phyloP scores from a whole-genome alignment of 2,329 filamentous ascomycete species.

The Teratosphaeria zuluensis region DNA sequence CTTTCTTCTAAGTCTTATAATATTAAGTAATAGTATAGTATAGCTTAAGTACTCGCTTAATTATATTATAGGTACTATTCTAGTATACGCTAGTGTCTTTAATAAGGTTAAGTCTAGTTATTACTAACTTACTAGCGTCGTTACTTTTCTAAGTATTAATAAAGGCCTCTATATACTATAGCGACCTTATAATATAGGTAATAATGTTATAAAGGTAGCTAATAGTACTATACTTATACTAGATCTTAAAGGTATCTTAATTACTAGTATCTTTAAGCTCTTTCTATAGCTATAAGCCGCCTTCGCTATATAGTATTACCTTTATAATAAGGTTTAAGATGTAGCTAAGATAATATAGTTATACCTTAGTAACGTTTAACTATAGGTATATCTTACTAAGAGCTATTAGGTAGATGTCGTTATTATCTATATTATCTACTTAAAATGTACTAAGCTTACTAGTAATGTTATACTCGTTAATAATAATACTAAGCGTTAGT shows the following conservation, averaged over 20 bases:
- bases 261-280: not conserved
- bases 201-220: constrained; percentile 4
- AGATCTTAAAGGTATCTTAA: not conserved
- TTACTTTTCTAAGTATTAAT: not conserved
- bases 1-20: constrained; percentile 1
- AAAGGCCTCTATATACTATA: too few relatives aligned
- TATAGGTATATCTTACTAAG: constrained; percentile 1
- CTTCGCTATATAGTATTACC: constrained; percentile 1
- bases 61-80: constrained; percentile 4
- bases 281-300: constrained; percentile 1
- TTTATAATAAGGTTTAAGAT: constrained; percentile 4
- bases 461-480: constrained; percentile 1
- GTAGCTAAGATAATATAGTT: constrained; percentile 2
- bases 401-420: not conserved
- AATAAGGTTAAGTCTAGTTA: constrained; percentile 1
- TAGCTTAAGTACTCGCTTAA: constrained; percentile 1
- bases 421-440: constrained; percentile 2
- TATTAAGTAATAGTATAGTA: not conserved
- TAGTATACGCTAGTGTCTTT: constrained; percentile 1
- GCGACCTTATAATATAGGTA: too few relatives aligned
- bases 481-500: not conserved
- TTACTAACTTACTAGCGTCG: constrained; percentile 1
- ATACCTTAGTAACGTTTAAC: not conserved
- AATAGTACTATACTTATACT: constrained; percentile 4
- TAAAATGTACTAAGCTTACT: constrained; percentile 1